Conservation (phyloP, 257 asterid species). For the Phtheirospermum japonicum region DNA sequence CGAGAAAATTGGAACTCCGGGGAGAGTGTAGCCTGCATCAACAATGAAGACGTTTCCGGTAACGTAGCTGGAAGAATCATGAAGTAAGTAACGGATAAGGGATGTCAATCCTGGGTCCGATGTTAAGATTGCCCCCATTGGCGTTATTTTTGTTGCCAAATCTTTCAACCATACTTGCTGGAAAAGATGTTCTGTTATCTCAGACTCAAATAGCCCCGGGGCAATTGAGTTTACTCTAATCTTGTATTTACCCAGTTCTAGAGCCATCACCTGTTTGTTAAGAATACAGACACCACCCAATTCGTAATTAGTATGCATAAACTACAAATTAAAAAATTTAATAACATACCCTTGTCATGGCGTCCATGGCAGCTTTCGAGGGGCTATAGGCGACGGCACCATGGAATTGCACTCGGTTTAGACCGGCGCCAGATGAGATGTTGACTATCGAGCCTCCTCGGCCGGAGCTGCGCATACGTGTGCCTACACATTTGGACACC, state of each 20-base stretch:
- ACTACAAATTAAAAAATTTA: not conserved
- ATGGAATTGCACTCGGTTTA: no score
- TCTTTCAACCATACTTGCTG: slow-evolving; percentile 32
- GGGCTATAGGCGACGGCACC: no score
- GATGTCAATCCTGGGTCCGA: slow-evolving; percentile 45
- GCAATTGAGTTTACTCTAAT: slow-evolving; percentile 44
- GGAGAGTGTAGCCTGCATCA: slow-evolving; percentile 37
- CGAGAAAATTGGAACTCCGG: slow-evolving; percentile 43
- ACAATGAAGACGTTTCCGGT: slow-evolving; percentile 38
- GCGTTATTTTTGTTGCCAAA: slow-evolving; percentile 25
- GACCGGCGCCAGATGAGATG: no score
- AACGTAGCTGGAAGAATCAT: slow-evolving; percentile 37
- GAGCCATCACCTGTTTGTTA: slow-evolving; percentile 37
- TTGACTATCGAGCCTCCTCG: no score
- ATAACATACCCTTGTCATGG: slow-evolving; percentile 36
- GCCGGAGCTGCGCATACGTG: no score
- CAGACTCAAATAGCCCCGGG: slow-evolving; percentile 42
- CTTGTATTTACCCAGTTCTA: slow-evolving; percentile 34
- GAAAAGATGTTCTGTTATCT: no score
- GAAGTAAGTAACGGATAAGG: slow-evolving; percentile 34
- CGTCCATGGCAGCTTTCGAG: slow-evolving; percentile 36
- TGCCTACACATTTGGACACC: no score
- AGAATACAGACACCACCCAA: not conserved
- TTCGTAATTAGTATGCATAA: not conserved
- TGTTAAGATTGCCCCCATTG: slow-evolving; percentile 23